Percentiles rank a stretch among this genome's conserved stretches.
Evolutionary conservation across 2,329 filamentous ascomycete genomes (phyloP).

Genomic region (Didymella lethalis): DNA sequence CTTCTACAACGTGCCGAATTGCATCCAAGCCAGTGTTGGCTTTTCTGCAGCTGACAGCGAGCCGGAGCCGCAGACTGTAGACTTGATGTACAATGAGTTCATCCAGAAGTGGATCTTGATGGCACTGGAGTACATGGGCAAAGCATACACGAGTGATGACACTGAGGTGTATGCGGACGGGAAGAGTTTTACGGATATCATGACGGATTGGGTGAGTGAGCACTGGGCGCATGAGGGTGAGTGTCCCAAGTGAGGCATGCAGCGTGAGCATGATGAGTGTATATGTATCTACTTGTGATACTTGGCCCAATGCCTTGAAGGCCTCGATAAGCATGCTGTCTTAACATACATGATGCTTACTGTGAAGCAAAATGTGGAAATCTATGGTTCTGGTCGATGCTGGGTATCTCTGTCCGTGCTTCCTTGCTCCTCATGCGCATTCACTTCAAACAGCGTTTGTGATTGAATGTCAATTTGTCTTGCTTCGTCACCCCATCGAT

Average conservation of each 20-base stretch:
- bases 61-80: constrained; percentile 73
- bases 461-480: background rate
- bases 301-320: background rate
- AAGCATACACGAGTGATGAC: constrained; percentile 60
- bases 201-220: constrained; percentile 66
- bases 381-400: constrained; percentile 8
- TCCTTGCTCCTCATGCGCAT: background rate
- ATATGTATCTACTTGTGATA: background rate
- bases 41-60: constrained; percentile 59
- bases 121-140: constrained; percentile 70
- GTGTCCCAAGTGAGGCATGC: constrained; percentile 22
- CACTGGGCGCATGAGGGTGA: constrained; percentile 57
- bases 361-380: background rate
- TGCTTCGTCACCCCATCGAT: background rate
- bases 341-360: background rate
- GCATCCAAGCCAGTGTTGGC: constrained; percentile 72
- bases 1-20: constrained; percentile 83
- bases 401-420: constrained; percentile 9
- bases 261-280: background rate
- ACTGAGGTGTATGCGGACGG: constrained; percentile 62
- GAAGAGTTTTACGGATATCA: constrained; percentile 64
- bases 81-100: constrained; percentile 92
- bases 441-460: background rate
- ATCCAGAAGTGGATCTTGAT: constrained; percentile 81
- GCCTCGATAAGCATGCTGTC: background rate